Conservation (phyloP, 805 yeast genomes). For the baker's yeast (Saccharomyces cerevisiae) region DNA sequence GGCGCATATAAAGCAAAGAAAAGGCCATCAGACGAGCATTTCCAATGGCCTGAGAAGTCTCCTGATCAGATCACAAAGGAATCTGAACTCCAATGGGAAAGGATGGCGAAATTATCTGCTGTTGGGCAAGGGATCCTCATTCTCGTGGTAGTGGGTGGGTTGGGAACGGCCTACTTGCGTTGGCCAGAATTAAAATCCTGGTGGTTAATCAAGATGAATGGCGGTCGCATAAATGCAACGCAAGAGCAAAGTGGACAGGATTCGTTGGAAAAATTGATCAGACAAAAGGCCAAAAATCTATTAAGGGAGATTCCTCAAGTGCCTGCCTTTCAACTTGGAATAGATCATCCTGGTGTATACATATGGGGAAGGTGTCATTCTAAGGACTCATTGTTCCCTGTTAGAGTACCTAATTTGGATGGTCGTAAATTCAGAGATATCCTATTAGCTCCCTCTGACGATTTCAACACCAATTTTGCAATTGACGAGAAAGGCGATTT, state of each 20-base stretch:
- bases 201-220: constrained; percentile 21
- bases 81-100: constrained; percentile 32
- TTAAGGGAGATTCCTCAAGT: not conserved
- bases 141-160: constrained; percentile 33
- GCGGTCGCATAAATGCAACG: constrained; percentile 13
- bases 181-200: constrained; percentile 29
- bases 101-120: constrained; percentile 39
- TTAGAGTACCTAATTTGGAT: constrained; percentile 58
- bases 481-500: constrained; percentile 63
- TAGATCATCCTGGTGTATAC: not conserved
- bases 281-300: not conserved
- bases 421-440: constrained; percentile 50
- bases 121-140: constrained; percentile 35
- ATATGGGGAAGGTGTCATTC: not conserved
- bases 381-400: constrained; percentile 38
- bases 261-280: not conserved
- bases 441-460: constrained; percentile 35
- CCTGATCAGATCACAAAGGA: constrained; percentile 13
- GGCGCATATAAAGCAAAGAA: constrained; percentile 26
- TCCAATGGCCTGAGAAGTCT: constrained; percentile 18
- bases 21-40: constrained; percentile 5
- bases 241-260: not conserved
- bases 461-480: constrained; percentile 41
- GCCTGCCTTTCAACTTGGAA: not conserved
- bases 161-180: constrained; percentile 32